phyloP scores from a whole-genome alignment of 2,329 filamentous ascomycete species.

The Sodiomyces alkalinus region DNA sequence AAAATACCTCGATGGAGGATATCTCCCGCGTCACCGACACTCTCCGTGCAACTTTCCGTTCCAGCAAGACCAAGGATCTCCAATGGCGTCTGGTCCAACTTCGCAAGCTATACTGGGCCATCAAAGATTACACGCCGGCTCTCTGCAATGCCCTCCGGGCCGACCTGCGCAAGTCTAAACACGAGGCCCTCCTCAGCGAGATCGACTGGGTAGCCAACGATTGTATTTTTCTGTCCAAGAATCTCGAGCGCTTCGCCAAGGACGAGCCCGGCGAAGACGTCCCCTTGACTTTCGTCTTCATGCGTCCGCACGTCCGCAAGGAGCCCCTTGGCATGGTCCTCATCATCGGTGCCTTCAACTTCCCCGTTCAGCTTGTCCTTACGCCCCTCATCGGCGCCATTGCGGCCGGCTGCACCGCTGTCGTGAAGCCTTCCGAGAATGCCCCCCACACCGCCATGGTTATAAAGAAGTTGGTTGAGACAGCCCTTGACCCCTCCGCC shows the following conservation, averaged over 20 bases:
- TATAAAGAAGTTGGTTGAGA: constrained; percentile 62
- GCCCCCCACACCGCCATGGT: constrained; percentile 63
- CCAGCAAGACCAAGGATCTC: constrained; percentile 69
- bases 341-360: constrained; percentile 90
- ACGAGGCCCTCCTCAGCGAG: constrained; percentile 63
- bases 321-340: constrained; percentile 75
- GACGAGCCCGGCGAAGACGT: constrained; percentile 66
- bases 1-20: constrained; percentile 47
- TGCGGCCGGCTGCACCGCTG: constrained; percentile 74
- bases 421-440: constrained; percentile 83
- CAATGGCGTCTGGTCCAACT: constrained; percentile 75
- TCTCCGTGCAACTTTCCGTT: constrained; percentile 54
- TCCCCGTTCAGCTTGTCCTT: constrained; percentile 69
- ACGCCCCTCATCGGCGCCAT: constrained; percentile 79
- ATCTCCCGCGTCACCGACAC: constrained; percentile 47
- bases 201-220: constrained; percentile 68
- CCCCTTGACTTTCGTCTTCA: constrained; percentile 47
- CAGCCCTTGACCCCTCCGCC: constrained; percentile 59
- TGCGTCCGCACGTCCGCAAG: constrained; percentile 66
- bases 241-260: constrained; percentile 67
- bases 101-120: constrained; percentile 85
- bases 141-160: constrained; percentile 59
- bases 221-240: constrained; percentile 61
- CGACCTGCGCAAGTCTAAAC: constrained; percentile 65
- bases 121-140: constrained; percentile 62